These are phyloP conservation scores for Hypoxylon sp. DNA, from an alignment of 2,329 filamentous ascomycete genomes.

Conservation along the genomic window DNA sequence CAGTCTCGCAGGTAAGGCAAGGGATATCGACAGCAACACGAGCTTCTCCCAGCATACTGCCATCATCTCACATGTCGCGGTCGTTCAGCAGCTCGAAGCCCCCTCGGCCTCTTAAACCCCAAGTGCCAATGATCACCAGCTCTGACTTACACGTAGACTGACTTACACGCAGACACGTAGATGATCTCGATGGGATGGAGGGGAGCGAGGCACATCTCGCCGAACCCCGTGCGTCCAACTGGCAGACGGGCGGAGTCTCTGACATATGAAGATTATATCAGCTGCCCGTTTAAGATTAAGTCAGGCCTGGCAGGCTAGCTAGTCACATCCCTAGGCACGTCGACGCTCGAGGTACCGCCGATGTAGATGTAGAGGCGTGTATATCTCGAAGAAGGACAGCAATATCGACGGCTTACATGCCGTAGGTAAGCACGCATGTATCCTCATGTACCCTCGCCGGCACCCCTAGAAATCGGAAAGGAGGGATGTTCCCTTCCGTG, in stretches of 20 bases:
- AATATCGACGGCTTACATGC: neutral
- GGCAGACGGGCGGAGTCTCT: too few species aligned
- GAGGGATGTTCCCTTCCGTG: conserved; percentile 33
- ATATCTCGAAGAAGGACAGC: too few species aligned
- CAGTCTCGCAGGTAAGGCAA: neutral
- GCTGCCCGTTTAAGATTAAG: conserved; percentile 12
- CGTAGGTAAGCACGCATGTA: too few species aligned
- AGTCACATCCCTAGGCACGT: too few species aligned
- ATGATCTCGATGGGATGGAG: neutral
- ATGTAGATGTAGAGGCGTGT: too few species aligned
- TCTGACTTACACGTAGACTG: neutral
- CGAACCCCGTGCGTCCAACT: neutral
- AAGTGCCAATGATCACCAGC: neutral
- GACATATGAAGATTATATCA: neutral
- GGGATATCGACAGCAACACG: neutral
- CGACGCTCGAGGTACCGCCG: too few species aligned
- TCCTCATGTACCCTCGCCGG: too few species aligned
- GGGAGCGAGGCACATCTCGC: neutral
- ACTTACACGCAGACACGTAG: neutral
- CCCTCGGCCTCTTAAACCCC: neutral
- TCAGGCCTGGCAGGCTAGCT: too few species aligned
- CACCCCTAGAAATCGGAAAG: too few species aligned
- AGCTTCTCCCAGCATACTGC: neutral
- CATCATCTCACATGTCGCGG: neutral
- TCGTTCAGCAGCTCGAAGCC: neutral